phyloP scores from a whole-genome alignment of 768 basidiomycete genomes.

The Peribolospora baueri region DNA sequence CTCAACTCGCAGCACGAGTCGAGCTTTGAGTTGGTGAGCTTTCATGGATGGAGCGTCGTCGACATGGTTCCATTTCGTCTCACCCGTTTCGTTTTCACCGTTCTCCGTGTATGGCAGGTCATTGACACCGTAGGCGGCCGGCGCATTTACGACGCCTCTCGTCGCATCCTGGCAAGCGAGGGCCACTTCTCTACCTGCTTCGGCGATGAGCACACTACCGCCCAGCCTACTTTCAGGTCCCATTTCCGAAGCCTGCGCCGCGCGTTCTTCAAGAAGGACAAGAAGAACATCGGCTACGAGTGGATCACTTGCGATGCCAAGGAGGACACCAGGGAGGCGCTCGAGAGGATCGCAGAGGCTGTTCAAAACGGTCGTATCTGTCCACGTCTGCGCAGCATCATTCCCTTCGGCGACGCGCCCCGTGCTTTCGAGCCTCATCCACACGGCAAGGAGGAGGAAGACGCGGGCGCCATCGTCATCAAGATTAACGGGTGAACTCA shows the following conservation, averaged over 20 bases:
- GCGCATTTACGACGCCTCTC: conserved; percentile 14
- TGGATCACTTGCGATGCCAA: conserved; percentile 9
- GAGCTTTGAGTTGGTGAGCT: conserved; percentile 12
- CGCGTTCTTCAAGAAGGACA: conserved; percentile 14
- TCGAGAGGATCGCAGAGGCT: conserved; percentile 12
- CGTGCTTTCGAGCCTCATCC: too few species aligned
- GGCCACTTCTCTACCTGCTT: conserved; percentile 10
- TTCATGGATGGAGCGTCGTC: conserved; percentile 9
- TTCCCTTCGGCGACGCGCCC: too few species aligned
- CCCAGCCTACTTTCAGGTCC: neutral
- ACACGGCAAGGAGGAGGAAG: too few species aligned
- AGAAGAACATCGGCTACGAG: conserved; percentile 10
- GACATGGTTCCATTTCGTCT: conserved; percentile 1
- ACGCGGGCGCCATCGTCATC: too few species aligned
- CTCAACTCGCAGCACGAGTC: conserved; percentile 13
- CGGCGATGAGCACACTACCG: conserved; percentile 1
- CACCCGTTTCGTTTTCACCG: neutral
- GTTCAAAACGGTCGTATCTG: neutral
- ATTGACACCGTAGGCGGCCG: neutral
- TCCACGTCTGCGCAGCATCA: too few species aligned
- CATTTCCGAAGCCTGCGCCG: conserved; percentile 12
- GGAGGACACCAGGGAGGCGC: conserved; percentile 9
- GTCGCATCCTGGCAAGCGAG: conserved; percentile 12
- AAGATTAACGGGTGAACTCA: too few species aligned
- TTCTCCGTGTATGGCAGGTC: neutral